Base-by-base conservation (phyloP, 805 yeast genomes). In the Starmerella davenportii region DNA sequence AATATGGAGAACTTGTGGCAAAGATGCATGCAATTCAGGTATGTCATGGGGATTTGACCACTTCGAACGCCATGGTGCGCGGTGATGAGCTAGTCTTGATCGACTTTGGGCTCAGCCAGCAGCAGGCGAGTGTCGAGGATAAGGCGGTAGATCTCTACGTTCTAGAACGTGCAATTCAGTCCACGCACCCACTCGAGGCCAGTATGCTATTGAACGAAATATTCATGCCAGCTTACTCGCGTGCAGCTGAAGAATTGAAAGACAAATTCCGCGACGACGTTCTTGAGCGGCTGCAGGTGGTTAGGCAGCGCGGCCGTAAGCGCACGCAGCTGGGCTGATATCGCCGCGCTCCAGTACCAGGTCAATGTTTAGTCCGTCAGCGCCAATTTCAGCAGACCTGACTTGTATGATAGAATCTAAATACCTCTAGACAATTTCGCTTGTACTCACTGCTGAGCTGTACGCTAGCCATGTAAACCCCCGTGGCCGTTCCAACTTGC, bases 131-230 rank as follows among this genome's bases (percentile, higher is more conserved):
- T 5, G 21, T 39, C 16, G 98, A 90, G 51, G 96, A 87, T 52
- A 84, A 81, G 57, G 96, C 96, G 3, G 98, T 90, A n/a, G 98
- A 90, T 56, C 57, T 90, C 42, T 90, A 90, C 51, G 96, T 90
- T 9, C 59, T 90, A 43, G 98, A 90, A 57, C 64, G 96, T 50
- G 96, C 98, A 0, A 68, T 90, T 16, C 60, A 72, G 23, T 80
- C 94, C 47, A 90, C 98, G 1, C 98, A 90, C 57, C 87, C 96
- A 0, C 65, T 66, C 4, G 70, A 69, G 51, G 66, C 93, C 2
- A 67, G 65, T 1, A 50, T 55, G 32, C 84, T 84, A 54, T 75
- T 71, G 49, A 55, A 59, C 31, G 76, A 87, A 84, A 51, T 84
- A 4, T 58, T 85, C 43, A 67, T 45, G 47, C 39, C 39, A 5